Conservation (phyloP, 2,329 filamentous ascomycete genomes). For the Laburnicola sp. region DNA sequence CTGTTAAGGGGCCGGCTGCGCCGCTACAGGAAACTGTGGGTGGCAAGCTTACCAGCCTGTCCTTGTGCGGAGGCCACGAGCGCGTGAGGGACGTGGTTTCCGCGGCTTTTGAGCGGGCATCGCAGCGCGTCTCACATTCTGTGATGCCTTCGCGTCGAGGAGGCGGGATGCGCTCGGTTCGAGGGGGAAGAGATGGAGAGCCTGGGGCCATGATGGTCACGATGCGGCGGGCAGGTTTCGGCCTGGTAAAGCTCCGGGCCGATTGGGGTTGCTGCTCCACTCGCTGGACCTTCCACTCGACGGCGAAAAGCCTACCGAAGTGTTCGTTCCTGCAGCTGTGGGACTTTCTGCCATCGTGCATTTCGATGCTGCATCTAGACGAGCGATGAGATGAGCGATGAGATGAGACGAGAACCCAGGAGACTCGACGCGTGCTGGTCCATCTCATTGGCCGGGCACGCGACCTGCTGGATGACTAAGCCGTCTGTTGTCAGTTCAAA, state of each 20-base stretch:
- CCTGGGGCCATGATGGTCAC: slow-evolving; percentile 15
- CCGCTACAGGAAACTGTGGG: background rate
- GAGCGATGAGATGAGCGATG: too few species aligned
- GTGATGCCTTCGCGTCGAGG: slow-evolving; percentile 33
- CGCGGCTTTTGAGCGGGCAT: slow-evolving; percentile 40
- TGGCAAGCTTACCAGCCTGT: slow-evolving; percentile 48
- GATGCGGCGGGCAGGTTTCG: slow-evolving; percentile 1
- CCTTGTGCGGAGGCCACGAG: slow-evolving; percentile 50
- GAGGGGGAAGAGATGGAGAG: slow-evolving; percentile 13
- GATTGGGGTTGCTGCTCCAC: slow-evolving; percentile 1
- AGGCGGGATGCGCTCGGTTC: slow-evolving; percentile 22
- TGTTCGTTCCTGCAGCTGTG: background rate
- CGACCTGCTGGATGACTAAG: too few species aligned
- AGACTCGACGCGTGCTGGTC: background rate
- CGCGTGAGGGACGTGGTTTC: slow-evolving; percentile 48
- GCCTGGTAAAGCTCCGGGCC: background rate
- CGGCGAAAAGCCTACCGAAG: slow-evolving; percentile 1
- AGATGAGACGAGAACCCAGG: too few species aligned
- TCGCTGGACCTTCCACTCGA: background rate
- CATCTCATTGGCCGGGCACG: background rate
- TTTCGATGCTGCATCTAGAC: too few species aligned
- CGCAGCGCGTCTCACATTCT: slow-evolving; percentile 27
- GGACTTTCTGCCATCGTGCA: too few species aligned
- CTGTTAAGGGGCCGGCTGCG: background rate
- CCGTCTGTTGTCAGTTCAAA: too few species aligned